A percentile compares a stretch with the other conserved stretches of the same genome.
Evolutionary conservation across 2,329 filamentous ascomycete species (phyloP).

Genomic region (Xylariaceae sp.): DNA sequence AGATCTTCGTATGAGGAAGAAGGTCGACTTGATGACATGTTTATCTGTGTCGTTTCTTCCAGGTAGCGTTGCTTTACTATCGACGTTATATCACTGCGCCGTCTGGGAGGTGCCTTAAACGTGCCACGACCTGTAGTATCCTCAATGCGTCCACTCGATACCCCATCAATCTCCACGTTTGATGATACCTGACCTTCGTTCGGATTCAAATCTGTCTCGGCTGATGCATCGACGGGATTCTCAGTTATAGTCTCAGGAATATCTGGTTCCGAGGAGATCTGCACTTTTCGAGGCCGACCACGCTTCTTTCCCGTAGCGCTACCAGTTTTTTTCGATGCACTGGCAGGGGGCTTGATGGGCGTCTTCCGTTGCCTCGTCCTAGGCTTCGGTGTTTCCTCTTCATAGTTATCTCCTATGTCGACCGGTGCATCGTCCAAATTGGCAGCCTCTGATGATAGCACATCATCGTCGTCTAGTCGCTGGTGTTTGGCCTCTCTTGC

Average conservation of each 20-base stretch:
- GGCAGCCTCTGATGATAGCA: conserved; percentile 26
- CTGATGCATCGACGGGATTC: conserved; percentile 6
- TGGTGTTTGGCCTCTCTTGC: conserved; percentile 33
- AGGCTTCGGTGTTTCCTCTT: conserved; percentile 30
- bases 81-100: conserved; percentile 14
- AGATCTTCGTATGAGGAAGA: conserved; percentile 17
- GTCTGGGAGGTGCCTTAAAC: conserved; percentile 11
- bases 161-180: conserved; percentile 6
- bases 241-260: conserved; percentile 15
- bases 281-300: conserved; percentile 30
- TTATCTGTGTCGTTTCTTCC: conserved; percentile 3
- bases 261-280: conserved; percentile 25
- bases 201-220: conserved; percentile 6
- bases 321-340: conserved; percentile 25
- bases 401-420: conserved; percentile 19
- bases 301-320: conserved; percentile 30
- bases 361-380: conserved; percentile 33
- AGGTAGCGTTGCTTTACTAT: conserved; percentile 6
- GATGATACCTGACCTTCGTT: background rate
- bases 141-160: conserved; percentile 5
- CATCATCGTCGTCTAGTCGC: conserved; percentile 31
- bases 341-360: conserved; percentile 22
- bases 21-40: conserved; percentile 13
- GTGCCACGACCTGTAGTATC: conserved; percentile 3
- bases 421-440: conserved; percentile 23